A percentile compares a stretch with the other conserved stretches of the same genome.
These are phyloP conservation scores for Chalaropsis ovoidea DNA, from an alignment of 2,329 filamentous ascomycete species.

Conservation along the genomic window DNA sequence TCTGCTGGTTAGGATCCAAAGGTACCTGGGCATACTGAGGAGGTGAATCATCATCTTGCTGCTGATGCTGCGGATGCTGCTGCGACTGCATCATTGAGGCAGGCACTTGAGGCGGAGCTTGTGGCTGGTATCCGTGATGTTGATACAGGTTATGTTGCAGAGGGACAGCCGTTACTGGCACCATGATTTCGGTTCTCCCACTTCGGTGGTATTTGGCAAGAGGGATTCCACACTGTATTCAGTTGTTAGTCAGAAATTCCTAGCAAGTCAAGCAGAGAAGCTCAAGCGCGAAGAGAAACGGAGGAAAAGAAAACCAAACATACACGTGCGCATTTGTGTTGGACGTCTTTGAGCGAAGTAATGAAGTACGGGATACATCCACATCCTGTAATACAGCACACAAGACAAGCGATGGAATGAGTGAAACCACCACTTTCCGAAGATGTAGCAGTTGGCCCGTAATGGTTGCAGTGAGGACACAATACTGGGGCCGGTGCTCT, in stretches of 20 bases:
- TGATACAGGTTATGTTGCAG: slow-evolving; percentile 15
- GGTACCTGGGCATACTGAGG: slow-evolving; percentile 7
- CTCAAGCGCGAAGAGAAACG: background rate
- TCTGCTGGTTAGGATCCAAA: background rate
- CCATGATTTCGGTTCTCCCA: slow-evolving; percentile 28
- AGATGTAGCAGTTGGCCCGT: slow-evolving; percentile 17
- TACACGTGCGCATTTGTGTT: slow-evolving; percentile 28
- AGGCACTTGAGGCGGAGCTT: slow-evolving; percentile 9
- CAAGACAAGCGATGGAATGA: slow-evolving; percentile 27
- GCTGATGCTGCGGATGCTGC: background rate
- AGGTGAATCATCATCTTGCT: background rate
- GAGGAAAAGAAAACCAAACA: background rate
- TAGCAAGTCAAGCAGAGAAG: background rate
- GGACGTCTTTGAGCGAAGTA: slow-evolving; percentile 27
- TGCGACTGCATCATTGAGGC: background rate
- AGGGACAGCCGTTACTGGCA: slow-evolving; percentile 23
- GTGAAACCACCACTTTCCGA: slow-evolving; percentile 26
- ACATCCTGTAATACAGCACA: slow-evolving; percentile 27
- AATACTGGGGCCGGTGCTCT: slow-evolving; percentile 26
- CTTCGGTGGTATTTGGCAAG: slow-evolving; percentile 29
- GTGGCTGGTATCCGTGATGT: background rate
- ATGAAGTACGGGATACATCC: slow-evolving; percentile 29
- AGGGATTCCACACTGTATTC: slow-evolving; percentile 27
- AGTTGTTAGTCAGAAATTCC: slow-evolving; percentile 19
- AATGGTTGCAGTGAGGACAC: slow-evolving; percentile 28